Conservation (phyloP, 805 yeast species). For the Nakazawaea siamensis region DNA sequence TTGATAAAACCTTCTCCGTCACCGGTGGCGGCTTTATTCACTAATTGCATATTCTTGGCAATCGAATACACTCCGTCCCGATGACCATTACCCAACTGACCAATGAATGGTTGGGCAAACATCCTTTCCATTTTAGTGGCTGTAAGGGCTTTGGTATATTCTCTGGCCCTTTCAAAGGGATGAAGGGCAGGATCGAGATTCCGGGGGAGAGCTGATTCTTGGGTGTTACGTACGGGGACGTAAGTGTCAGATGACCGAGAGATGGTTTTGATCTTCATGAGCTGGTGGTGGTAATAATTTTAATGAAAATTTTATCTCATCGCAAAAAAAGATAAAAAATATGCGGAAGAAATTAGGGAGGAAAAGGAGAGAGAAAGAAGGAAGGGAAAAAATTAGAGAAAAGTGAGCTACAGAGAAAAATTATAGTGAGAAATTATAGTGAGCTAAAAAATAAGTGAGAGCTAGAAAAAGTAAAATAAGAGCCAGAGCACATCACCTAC, state of each 20-base stretch:
- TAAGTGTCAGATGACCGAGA: constrained; percentile 86
- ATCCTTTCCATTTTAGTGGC: constrained; percentile 94
- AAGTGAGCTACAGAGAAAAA: no score
- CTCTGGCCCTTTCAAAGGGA: constrained; percentile 96
- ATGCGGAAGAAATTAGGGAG: not conserved
- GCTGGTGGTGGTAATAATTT: not conserved
- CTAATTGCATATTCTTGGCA: constrained; percentile 64
- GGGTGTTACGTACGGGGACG: constrained; percentile 87
- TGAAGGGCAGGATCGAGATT: constrained; percentile 91
- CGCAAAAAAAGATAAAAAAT: not conserved
- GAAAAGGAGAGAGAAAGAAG: not conserved
- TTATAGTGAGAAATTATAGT: no score
- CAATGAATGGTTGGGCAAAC: constrained; percentile 97
- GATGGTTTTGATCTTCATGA: constrained; percentile 79
- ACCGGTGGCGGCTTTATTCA: constrained; percentile 80
- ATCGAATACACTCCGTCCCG: constrained; percentile 87
- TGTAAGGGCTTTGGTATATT: constrained; percentile 86
- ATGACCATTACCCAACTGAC: constrained; percentile 92
- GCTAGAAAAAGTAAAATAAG: no score
- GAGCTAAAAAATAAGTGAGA: no score
- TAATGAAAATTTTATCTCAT: not conserved
- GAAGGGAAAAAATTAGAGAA: not conserved
- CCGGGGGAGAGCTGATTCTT: constrained; percentile 79
- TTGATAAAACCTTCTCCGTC: constrained; percentile 94
- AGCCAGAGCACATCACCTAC: no score